A percentile compares a stretch with the other conserved stretches of the same genome.
Conservation (phyloP, 441 rosid genomes). For the Viola pubescens region DNA sequence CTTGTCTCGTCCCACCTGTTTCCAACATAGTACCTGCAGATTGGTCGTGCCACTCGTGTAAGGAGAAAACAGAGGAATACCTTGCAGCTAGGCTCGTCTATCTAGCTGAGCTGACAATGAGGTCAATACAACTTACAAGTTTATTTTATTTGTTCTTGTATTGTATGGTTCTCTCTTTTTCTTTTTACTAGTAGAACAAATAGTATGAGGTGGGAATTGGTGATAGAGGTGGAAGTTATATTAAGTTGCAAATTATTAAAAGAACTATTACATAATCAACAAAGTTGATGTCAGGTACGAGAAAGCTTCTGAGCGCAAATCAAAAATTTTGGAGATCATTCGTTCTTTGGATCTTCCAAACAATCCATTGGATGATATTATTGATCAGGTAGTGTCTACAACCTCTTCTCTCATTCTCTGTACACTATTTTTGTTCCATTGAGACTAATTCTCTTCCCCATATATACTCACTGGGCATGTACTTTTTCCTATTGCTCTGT, state of each 20-base stretch:
- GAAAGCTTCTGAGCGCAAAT: conserved; percentile 76
- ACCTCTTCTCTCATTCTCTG: conserved; percentile 1
- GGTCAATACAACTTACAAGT: conserved; percentile 36
- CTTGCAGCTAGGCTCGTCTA: conserved; percentile 65
- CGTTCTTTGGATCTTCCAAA: conserved; percentile 91
- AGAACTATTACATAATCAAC: conserved; percentile 19
- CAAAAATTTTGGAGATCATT: conserved; percentile 81
- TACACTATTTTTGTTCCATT: too few relatives aligned
- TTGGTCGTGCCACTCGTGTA: conserved; percentile 94
- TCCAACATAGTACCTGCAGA: conserved; percentile 60
- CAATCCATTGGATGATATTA: conserved; percentile 97
- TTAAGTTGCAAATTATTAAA: conserved; percentile 8
- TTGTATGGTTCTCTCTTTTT: conserved; percentile 10
- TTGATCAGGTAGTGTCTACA: conserved; percentile 62
- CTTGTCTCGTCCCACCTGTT: conserved; percentile 82
- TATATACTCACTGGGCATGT: too few relatives aligned
- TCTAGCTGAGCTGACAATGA: conserved; percentile 59
- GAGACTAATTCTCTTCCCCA: too few relatives aligned
- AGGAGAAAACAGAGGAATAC: conserved; percentile 92
- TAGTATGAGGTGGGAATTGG: background rate
- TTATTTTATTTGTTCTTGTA: background rate
- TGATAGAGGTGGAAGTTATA: background rate
- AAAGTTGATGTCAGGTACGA: conserved; percentile 56
- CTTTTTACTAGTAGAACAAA: background rate
- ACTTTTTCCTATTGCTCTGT: too few relatives aligned